phyloP scores from a whole-genome alignment of 2,329 filamentous ascomycete genomes.

The Colletotrichum simmondsii region DNA sequence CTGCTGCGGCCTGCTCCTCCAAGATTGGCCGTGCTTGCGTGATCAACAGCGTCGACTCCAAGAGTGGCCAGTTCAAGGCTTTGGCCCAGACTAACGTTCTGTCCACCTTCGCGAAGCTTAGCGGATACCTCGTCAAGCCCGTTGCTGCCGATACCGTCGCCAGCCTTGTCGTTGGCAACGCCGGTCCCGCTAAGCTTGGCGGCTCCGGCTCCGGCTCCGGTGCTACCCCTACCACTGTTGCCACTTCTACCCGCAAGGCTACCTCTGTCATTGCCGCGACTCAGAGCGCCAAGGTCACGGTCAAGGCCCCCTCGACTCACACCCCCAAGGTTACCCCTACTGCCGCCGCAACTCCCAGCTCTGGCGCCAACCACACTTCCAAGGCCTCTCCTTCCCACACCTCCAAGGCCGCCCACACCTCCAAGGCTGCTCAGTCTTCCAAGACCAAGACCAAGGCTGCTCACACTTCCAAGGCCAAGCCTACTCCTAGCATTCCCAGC shows the following conservation, averaged over 20 bases:
- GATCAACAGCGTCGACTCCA: constrained; percentile 25
- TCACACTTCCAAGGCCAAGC: neutral
- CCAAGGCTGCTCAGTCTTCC: neutral
- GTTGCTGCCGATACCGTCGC: constrained; percentile 40
- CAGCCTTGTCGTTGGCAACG: constrained; percentile 37
- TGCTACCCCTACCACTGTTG: constrained; percentile 1
- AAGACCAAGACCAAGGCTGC: too few species aligned
- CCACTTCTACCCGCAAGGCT: too few species aligned
- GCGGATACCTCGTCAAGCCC: constrained; percentile 39
- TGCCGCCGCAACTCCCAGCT: neutral
- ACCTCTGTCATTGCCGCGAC: too few species aligned
- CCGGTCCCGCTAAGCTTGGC: constrained; percentile 39
- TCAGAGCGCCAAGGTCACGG: too few species aligned
- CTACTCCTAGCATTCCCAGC: neutral
- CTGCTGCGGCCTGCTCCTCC: constrained; percentile 22
- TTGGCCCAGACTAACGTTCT: constrained; percentile 37
- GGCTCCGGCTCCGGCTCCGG: constrained; percentile 22
- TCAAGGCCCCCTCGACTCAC: too few species aligned
- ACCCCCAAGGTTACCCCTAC: too few species aligned
- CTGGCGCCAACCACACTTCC: constrained; percentile 1
- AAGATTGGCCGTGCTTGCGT: constrained; percentile 22
- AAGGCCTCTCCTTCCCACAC: neutral
- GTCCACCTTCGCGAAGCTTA: constrained; percentile 22
- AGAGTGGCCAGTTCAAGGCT: constrained; percentile 38
- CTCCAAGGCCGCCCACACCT: neutral